These are phyloP conservation scores for Penicillium dipodomyicola DNA, from an alignment of 495 filamentous ascomycete species.

Conservation along the genomic window DNA sequence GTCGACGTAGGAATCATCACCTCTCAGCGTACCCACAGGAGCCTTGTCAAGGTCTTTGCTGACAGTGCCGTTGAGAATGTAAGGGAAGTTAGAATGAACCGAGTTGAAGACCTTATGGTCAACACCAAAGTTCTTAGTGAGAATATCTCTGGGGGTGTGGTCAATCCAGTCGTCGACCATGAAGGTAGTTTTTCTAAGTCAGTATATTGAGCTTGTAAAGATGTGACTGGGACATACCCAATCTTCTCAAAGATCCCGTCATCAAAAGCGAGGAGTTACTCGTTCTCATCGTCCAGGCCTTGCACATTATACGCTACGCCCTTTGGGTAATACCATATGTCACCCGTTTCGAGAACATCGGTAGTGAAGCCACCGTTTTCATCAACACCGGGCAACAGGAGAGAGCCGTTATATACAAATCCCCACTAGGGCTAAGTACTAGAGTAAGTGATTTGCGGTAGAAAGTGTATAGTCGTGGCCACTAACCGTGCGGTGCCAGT, in stretches of 20 bases:
- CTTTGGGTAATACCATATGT: conserved; percentile 69
- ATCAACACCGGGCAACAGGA: conserved; percentile 58
- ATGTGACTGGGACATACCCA: conserved; percentile 20
- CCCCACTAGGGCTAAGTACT: conserved; percentile 60
- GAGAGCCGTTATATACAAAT: conserved; percentile 55
- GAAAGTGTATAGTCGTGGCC: background rate
- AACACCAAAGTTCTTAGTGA: conserved; percentile 66
- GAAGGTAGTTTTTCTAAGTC: conserved; percentile 53
- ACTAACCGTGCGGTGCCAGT: conserved; percentile 64
- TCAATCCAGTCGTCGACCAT: conserved; percentile 64
- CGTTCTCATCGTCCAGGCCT: conserved; percentile 58
- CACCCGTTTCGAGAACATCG: conserved; percentile 54
- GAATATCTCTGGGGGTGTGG: conserved; percentile 57
- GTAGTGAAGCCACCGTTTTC: conserved; percentile 56
- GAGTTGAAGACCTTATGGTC: conserved; percentile 53
- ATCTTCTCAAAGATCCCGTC: conserved; percentile 53
- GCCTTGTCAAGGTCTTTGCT: conserved; percentile 49
- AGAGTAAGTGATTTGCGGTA: background rate
- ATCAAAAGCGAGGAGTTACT: conserved; percentile 65
- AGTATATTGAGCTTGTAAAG: background rate
- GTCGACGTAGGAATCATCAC: conserved; percentile 58
- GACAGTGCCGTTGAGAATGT: conserved; percentile 56
- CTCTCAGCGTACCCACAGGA: conserved; percentile 46
- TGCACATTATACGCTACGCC: conserved; percentile 60
- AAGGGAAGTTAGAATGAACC: conserved; percentile 56